These are phyloP conservation scores for Nephelium lappaceum DNA, from an alignment of 345 rosid genomes.

Conservation along the genomic window DNA sequence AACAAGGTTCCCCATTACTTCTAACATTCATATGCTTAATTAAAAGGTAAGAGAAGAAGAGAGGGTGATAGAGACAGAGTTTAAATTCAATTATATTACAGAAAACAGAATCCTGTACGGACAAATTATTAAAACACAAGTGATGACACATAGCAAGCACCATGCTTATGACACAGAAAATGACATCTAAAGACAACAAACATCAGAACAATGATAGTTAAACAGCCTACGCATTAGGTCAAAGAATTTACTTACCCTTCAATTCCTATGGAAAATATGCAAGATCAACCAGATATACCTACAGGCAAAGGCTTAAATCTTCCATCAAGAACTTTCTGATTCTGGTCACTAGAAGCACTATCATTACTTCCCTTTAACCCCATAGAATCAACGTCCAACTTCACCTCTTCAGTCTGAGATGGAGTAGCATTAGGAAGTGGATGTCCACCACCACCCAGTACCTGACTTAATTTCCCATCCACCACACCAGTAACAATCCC, in stretches of 20 bases:
- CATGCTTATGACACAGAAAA: conserved; percentile 20
- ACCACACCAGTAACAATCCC: conserved; percentile 28
- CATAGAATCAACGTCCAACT: conserved; percentile 20
- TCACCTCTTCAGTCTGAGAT: conserved; percentile 31
- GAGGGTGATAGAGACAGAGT: neutral
- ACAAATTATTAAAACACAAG: conserved; percentile 23
- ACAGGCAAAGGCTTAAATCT: conserved; percentile 27
- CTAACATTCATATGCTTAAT: neutral
- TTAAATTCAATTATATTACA: conserved; percentile 32
- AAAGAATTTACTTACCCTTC: conserved; percentile 41
- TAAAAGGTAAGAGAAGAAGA: neutral
- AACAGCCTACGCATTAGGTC: conserved; percentile 27
- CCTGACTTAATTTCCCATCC: conserved; percentile 28
- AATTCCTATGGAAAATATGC: conserved; percentile 17
- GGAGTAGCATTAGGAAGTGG: conserved; percentile 19
- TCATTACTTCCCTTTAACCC: conserved; percentile 21
- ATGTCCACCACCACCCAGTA: conserved; percentile 24
- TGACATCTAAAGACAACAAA: conserved; percentile 16
- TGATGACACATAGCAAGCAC: conserved; percentile 20
- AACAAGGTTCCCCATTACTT: neutral
- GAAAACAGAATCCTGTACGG: conserved; percentile 26
- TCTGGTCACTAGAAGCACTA: conserved; percentile 26
- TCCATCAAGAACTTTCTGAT: conserved; percentile 27
- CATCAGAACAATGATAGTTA: conserved; percentile 28
- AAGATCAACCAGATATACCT: conserved; percentile 34